A percentile compares a stretch with the other conserved stretches of the same genome.
Conservation (phyloP, 371 early-diverging fungal genomes). For the Neoconidiobolus thromboides region DNA sequence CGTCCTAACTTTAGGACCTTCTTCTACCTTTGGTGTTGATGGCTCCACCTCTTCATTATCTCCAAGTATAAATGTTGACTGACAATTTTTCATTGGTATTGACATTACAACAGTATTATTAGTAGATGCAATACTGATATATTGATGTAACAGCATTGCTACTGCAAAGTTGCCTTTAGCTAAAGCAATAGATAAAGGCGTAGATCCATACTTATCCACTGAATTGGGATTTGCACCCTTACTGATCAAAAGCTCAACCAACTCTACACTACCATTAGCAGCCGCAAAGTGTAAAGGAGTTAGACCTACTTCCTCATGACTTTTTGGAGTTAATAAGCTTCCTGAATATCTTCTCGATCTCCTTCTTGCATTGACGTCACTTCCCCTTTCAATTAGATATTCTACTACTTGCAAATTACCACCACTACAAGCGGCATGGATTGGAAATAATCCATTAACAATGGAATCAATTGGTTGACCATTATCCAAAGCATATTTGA, state of each 20-base stretch:
- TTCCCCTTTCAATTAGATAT: slow-evolving; percentile 47
- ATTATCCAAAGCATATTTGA: slow-evolving; percentile 44
- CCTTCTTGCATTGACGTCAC: slow-evolving; percentile 45
- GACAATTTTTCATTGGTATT: no score
- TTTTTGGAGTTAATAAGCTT: slow-evolving; percentile 9
- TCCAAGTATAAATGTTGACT: background rate
- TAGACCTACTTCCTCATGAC: slow-evolving; percentile 21
- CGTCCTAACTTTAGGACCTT: background rate
- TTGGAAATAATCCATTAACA: slow-evolving; percentile 41
- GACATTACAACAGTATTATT: no score
- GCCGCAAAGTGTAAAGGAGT: slow-evolving; percentile 58
- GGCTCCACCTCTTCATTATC: background rate
- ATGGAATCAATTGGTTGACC: slow-evolving; percentile 49
- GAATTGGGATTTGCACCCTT: slow-evolving; percentile 35
- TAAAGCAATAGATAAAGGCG: slow-evolving; percentile 31
- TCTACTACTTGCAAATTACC: slow-evolving; percentile 41
- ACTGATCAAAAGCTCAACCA: slow-evolving; percentile 34
- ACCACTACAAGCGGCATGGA: slow-evolving; percentile 48
- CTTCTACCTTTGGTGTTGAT: background rate
- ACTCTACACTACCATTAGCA: slow-evolving; percentile 37
- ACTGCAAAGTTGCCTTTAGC: slow-evolving; percentile 34
- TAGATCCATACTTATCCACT: slow-evolving; percentile 40
- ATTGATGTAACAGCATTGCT: slow-evolving; percentile 7
- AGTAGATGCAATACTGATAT: background rate
- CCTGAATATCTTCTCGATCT: slow-evolving; percentile 15